Evolutionary conservation across 139 green algal species (phyloP), one percentile per base, ranked within the genome.

Genomic region (Mychonastes homosphaera): DNA sequence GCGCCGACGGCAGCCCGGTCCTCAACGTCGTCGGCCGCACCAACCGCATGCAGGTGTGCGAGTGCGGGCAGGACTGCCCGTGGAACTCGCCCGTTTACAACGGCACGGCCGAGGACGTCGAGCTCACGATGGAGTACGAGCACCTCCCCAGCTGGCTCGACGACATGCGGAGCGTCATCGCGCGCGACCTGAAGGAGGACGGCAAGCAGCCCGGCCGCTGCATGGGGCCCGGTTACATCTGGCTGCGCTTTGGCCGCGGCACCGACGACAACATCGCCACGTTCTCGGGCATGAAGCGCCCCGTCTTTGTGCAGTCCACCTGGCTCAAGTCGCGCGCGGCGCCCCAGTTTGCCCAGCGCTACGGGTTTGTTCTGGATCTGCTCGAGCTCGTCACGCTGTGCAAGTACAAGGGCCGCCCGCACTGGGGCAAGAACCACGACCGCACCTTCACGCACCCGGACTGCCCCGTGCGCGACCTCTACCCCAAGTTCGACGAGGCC

Each of bases 181-280:
- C 50, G 19, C 28, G 58, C 19, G 58, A 66, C 33, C 35, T 66
- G 34, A 58, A 48, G 58, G 33, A 52, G 35, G 40, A 34, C 1
- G 24, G 35, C 18, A 52, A 23, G 23, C 35, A 49, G 19, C 40
- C 51, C 39, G 18, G 23, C 27, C 24, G 32, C 12, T 66, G 58
- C 48, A 30, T 66, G 15, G 58, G 58, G 3, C 58, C 58, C 32
- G 58, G 58, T 6, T 66, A 66, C 58, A 66, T 66, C 16, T 66
- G 58, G 58, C 58, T 66, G 35, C 36, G 58, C 24, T 66, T 66
- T 44, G 58, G 58, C 12, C 58, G 49, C 32, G 34, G 35, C 21
- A 27, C 32, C 8, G 29, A 35, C 48, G 58, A 66, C 47, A 56
- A 66, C 48, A 4, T 66, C 16, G 30, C 21, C 23, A 66, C 58